These are phyloP conservation scores for Claviceps capensis DNA, from an alignment of 2,329 filamentous ascomycete genomes.

Conservation along the genomic window DNA sequence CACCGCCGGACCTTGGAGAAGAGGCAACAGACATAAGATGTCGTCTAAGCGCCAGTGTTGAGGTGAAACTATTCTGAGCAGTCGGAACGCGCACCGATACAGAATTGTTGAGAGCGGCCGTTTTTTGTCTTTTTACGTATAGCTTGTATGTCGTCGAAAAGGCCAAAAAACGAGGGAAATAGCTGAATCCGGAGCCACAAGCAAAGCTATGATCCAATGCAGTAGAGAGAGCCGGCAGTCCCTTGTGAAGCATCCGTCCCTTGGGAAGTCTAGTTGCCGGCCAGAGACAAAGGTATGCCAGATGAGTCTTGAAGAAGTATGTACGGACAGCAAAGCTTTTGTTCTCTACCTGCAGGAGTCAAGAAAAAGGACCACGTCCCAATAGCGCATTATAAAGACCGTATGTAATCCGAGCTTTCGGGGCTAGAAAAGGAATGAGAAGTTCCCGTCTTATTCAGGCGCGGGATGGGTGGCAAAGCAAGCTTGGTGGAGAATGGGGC, in stretches of 20 bases:
- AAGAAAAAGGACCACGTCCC: no score
- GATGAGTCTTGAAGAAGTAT: no score
- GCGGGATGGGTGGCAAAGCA: background rate
- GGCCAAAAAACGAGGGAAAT: background rate
- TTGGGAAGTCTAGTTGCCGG: no score
- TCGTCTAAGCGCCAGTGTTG: background rate
- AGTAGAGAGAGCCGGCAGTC: background rate
- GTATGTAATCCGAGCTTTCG: no score
- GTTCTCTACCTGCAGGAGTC: no score
- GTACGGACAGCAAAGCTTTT: no score
- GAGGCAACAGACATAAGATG: slow-evolving; percentile 5
- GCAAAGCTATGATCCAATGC: background rate
- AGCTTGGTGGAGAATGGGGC: background rate
- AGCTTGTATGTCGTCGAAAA: background rate
- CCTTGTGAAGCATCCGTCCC: no score
- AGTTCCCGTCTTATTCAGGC: background rate
- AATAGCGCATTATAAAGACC: no score
- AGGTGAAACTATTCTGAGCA: background rate
- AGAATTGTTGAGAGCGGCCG: background rate
- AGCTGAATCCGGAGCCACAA: background rate
- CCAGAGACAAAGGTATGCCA: no score
- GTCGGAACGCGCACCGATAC: background rate
- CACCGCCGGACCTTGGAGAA: slow-evolving; percentile 1
- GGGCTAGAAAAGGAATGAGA: no score
- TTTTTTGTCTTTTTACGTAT: background rate